These are phyloP conservation scores for Pseudogymnoascus sp. DNA, from an alignment of 2,329 filamentous ascomycete genomes.

Conservation along the genomic window DNA sequence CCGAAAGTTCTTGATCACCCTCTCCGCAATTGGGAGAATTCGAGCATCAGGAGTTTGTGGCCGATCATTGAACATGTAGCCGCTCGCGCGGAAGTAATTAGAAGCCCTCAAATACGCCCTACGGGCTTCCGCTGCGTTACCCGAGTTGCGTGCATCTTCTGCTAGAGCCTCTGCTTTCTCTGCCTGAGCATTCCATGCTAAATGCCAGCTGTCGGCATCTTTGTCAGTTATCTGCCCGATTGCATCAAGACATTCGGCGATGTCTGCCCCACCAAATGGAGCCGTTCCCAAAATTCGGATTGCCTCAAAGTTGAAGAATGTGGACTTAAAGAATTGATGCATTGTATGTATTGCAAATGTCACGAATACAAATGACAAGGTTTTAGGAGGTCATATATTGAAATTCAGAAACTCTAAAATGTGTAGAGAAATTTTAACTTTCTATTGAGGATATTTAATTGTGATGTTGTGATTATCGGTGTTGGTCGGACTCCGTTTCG, in stretches of 20 bases:
- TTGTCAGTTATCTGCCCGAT: conserved; percentile 30
- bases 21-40: conserved; percentile 23
- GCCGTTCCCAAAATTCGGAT: conserved; percentile 34
- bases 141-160: conserved; percentile 26
- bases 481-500: not conserved
- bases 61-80: conserved; percentile 27
- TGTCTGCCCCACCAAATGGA: conserved; percentile 30
- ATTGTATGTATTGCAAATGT: not conserved
- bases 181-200: conserved; percentile 28
- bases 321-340: conserved; percentile 16
- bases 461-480: not conserved
- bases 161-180: conserved; percentile 29
- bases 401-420: not conserved
- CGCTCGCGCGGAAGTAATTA: conserved; percentile 34
- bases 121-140: conserved; percentile 28
- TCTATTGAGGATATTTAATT: not conserved
- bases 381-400: not conserved
- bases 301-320: conserved; percentile 37
- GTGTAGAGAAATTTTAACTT: not conserved
- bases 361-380: not conserved
- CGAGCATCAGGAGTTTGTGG: conserved; percentile 22
- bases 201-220: conserved; percentile 34
- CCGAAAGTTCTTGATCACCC: conserved; percentile 21
- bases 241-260: conserved; percentile 34
- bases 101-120: conserved; percentile 33